Base-by-base conservation (phyloP, 495 filamentous ascomycete genomes). In the Penicillium parvum region DNA sequence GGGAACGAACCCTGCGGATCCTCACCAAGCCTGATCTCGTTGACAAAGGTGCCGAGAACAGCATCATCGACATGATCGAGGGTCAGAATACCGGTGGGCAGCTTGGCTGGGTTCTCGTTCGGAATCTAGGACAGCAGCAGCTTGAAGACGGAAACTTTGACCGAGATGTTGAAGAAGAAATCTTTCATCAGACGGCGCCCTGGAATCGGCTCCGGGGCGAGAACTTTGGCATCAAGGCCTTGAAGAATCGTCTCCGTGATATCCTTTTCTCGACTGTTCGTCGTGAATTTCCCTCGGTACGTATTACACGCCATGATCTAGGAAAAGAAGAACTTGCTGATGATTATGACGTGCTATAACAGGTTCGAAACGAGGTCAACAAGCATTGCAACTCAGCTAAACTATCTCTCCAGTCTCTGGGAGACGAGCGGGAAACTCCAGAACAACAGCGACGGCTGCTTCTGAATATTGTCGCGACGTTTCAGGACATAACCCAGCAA, bases 21-120 rank as follows among this genome's bases (percentile, higher is more conserved):
- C 47, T 84, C 2, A 84, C 79, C 0, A 84, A 83, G 51, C 79
- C 77, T 0, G 80, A 85, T 36, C 54, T 83, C 0, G 51, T 81
- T 19, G 75, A 82, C 28, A 58, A 58, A 32, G 66, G 69, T 3
- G 68, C 65, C 0, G 68, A 76, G 32, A 43, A 60, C 4, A 49
- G 50, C 1, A 52, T 77, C 3, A 55, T 76, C 3, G 63, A 76
- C 2, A 60, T 83, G 0, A 45, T 83, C 2, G 28, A 58, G 2
- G 73, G 72, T 4, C 71, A 65, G 40, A 58, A 58, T 16, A 50
- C 68, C 22, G 32, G 30, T 3, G 53, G 77, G 0, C 63, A 58
- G 6, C 72, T 82, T 6, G 81, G 82, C 0, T 85, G 75, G 58
- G 71, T 65, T 30, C 27, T 82, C 6, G 71, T 86, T 1, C 64